Base-by-base conservation (phyloP, 345 rosid species). In the Corchorus olitorius region DNA sequence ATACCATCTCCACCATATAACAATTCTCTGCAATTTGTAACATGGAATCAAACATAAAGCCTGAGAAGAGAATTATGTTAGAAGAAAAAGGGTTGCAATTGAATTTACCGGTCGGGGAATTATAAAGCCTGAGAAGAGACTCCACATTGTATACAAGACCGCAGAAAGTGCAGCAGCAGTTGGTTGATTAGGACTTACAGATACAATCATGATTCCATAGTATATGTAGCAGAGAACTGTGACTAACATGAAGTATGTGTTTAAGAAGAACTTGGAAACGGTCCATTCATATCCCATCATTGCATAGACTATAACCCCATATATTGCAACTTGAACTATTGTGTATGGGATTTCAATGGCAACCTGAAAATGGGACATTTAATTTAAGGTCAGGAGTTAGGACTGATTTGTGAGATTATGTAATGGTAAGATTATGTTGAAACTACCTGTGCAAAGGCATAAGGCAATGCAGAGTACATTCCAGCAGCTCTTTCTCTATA, bases 391-490 rank as follows among this genome's bases (percentile, higher is more conserved):
- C 15, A 56, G 33, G 61, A 22, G 43, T 15, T 7, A 13, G 41
- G 13, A n/a, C 27, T 19, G 15, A 39, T 6, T 39, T 39, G 43
- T 4, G 49, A 39, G 27, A 37, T 35, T 45, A 48, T 22, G 41
- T 20, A 27, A 46, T 34, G 33, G 37, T 33, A 60, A 62, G 55
- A 35, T 50, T 55, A 7, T 8, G 50, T 65, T 43, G 35, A 45
- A 48, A 50, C 13, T 50, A 69, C 73, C 73, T 48, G 43, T 8
- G 72, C 41, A 15, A 68, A 15, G 19, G 72, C 58, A 49, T 68
- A 68, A 15, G 97, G 91, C 81, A 87, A 68, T 58, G 91, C 87
- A 6, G 97, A 93, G 59, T 91, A 93, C 92, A 91, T 88, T 76
- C 96, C 91, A 7, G 96, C 89, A 37, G 82, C 92, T 13, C 81